Percentiles rank a stretch among this genome's conserved stretches.
Conservation (phyloP, 225 moss, liverwort and hornwort species). For the Bryoerythrophyllum caledonicum region DNA sequence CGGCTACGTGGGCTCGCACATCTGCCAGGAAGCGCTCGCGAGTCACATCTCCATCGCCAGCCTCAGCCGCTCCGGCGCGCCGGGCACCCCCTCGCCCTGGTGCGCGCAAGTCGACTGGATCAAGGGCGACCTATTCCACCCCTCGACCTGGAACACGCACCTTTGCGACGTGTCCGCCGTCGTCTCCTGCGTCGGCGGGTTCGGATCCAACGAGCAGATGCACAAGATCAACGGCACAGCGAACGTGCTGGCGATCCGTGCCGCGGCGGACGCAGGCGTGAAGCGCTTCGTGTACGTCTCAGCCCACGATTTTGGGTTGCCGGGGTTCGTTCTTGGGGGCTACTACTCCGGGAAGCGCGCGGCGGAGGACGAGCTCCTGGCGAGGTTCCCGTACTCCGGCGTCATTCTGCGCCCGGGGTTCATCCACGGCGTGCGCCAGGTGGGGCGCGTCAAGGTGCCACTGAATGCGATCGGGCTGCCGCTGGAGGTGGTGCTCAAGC, state of each 20-base stretch:
- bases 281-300: constrained; percentile 84
- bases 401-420: constrained; percentile 83
- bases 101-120: constrained; percentile 40
- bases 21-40: constrained; percentile 53
- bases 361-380: constrained; percentile 75
- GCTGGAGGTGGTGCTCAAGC: constrained; percentile 66
- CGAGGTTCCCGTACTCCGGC: constrained; percentile 74
- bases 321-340: constrained; percentile 66
- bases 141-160: constrained; percentile 30
- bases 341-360: constrained; percentile 83
- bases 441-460: constrained; percentile 72
- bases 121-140: constrained; percentile 50
- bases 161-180: constrained; percentile 42
- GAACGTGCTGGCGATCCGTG: constrained; percentile 71
- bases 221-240: constrained; percentile 76
- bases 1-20: constrained; percentile 54
- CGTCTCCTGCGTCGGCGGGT: constrained; percentile 89
- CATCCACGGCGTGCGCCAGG: constrained; percentile 78
- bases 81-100: constrained; percentile 33
- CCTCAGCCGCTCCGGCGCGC: constrained; percentile 56
- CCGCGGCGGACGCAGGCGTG: constrained; percentile 67
- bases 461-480: constrained; percentile 70
- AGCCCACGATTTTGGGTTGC: constrained; percentile 75
- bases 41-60: constrained; percentile 37
- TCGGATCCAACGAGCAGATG: constrained; percentile 85